A percentile compares a stretch with the other conserved stretches of the same genome.
These are phyloP conservation scores for Russula sp. DNA, from an alignment of 768 basidiomycete species.

Conservation along the genomic window DNA sequence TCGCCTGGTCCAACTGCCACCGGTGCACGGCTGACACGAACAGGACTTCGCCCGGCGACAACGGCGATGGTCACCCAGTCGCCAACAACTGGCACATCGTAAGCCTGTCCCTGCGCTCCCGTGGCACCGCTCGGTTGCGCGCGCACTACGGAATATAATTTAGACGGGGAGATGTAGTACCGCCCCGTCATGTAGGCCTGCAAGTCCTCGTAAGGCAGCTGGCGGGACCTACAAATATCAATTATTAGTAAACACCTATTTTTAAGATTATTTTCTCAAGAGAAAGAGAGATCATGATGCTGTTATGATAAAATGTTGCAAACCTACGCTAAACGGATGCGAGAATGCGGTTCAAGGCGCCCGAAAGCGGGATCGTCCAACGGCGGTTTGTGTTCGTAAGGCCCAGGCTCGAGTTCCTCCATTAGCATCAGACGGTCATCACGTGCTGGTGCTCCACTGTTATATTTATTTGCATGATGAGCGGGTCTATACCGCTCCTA, in stretches of 20 bases:
- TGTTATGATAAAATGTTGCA: background rate
- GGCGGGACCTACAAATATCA: slow-evolving; percentile 55
- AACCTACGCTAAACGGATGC: slow-evolving; percentile 77
- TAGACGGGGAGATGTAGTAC: slow-evolving; percentile 86
- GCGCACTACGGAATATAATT: slow-evolving; percentile 81
- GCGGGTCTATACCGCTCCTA: background rate
- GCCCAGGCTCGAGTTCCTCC: slow-evolving; percentile 76
- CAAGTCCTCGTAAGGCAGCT: slow-evolving; percentile 69
- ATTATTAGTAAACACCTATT: background rate
- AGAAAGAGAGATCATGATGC: background rate
- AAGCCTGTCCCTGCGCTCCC: slow-evolving; percentile 48
- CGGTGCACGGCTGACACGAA: slow-evolving; percentile 69
- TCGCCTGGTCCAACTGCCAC: slow-evolving; percentile 47
- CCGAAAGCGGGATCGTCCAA: slow-evolving; percentile 75
- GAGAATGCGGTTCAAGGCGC: slow-evolving; percentile 85
- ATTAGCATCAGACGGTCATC: slow-evolving; percentile 69
- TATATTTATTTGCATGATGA: slow-evolving; percentile 15
- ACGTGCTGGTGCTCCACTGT: slow-evolving; percentile 34
- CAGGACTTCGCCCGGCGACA: slow-evolving; percentile 83
- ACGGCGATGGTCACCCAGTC: slow-evolving; percentile 98
- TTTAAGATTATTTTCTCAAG: background rate
- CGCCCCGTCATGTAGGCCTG: slow-evolving; percentile 79
- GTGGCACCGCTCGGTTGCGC: slow-evolving; percentile 62
- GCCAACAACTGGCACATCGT: slow-evolving; percentile 86
- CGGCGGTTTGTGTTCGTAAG: slow-evolving; percentile 67